phyloP scores from a whole-genome alignment of 2,329 filamentous ascomycete species.

The Tolypocladium nubicola region DNA sequence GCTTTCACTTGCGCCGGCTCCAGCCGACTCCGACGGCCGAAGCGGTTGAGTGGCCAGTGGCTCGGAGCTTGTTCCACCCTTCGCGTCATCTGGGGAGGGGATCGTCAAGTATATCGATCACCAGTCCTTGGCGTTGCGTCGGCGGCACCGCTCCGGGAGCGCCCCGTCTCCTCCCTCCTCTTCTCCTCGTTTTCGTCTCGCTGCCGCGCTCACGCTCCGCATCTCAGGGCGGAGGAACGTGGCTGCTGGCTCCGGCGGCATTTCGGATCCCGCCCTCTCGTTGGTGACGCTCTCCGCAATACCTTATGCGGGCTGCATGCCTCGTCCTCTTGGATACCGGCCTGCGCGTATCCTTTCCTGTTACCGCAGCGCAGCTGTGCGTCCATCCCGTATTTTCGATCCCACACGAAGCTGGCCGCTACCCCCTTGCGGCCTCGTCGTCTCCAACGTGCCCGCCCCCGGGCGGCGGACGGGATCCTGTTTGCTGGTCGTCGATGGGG shows the following conservation, averaged over 20 bases:
- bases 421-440: background rate
- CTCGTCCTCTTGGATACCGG: background rate
- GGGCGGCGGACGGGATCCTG: background rate
- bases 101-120: background rate
- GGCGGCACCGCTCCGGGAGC: background rate
- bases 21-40: too few species aligned
- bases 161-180: too few species aligned
- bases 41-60: too few species aligned
- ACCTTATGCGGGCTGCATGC: background rate
- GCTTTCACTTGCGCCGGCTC: too few species aligned
- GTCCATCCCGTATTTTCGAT: background rate
- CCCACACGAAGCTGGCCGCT: background rate
- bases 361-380: background rate
- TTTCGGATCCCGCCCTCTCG: background rate
- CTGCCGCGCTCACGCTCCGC: too few species aligned
- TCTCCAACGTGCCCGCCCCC: background rate
- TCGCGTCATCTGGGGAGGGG: background rate
- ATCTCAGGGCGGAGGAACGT: background rate
- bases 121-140: background rate
- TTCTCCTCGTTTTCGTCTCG: too few species aligned
- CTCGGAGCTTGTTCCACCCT: background rate
- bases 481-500: background rate
- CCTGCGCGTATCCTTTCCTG: background rate
- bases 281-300: background rate
- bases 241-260: background rate